Evolutionary conservation across 768 basidiomycete genomes (phyloP), one percentile per base, ranked within the genome.

Genomic region (Solioccasus polychromus): DNA sequence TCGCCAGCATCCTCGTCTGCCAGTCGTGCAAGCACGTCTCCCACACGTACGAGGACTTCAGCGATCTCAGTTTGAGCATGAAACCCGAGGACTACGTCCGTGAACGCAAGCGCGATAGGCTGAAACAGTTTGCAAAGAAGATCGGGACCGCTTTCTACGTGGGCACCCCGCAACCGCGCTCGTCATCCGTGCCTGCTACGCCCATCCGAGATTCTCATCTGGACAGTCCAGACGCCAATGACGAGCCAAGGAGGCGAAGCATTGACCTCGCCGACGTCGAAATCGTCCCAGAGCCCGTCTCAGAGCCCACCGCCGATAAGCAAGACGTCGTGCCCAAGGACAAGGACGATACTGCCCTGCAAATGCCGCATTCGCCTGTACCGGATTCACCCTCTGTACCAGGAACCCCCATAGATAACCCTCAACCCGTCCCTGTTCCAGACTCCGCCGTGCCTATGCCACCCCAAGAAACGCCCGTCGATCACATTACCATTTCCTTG

Each of bases 21-120:
- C 91, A 93, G 55, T 80, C 81, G 47, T 98, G 94, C 79, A 94
- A 95, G 64, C 82, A 90, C 57, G 81, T 96, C 39, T 95, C 92
- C 3, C 83, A 92, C 53, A 64, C 59, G 8, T 32, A 88, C 60
- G 94, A 98, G 65, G 91, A 92, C 60, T 97, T 96, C 65, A 85
- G 88, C 63, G 94, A 96, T 65, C 84, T 98, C 55, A 92, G 90
- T 41, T 71, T 98, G 26, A 88, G 86, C 64, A 85, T 94, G 64
- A 89, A 85, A 61, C 78, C 84, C 1, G 88, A 92, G 50, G 86
- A 91, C 53, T 88, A 88, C 48, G 71, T 71, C 25, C 79, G 78
- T 44, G 78, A 80, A 45, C 75, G 85, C 42, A 95, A 84, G 66
- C 80, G 90, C 29, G 87, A 93, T 64, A 77, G 77, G 37, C 67